Evolutionary conservation across 1,284 basidiomycete genomes (phyloP), one percentile per base, ranked within the genome.

Genomic region (Anthracocystis walkeri): DNA sequence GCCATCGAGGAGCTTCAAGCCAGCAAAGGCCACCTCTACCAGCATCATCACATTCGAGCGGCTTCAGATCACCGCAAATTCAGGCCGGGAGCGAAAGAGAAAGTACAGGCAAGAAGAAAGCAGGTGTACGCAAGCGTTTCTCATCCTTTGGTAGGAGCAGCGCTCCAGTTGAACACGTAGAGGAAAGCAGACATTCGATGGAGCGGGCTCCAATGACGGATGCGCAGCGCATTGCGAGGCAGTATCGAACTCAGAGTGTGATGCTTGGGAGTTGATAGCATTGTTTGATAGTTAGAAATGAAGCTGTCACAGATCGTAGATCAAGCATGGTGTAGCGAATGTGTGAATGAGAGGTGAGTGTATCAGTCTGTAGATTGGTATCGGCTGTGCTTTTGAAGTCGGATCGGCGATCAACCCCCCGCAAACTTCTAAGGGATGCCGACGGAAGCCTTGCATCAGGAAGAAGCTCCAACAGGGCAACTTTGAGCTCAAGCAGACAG

Each of bases 211-310:
- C 38, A 11, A 53, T 67, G 49, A 67, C 70, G 1, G 48, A 62
- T 10, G 53, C 65, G n/a, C 52, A 73, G 40, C 61, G 59, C 7
- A 73, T 73, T 11, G 70, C 50, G 4, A 61, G 60, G 18, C 70
- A 57, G 29, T 73, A 73, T 35, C 59, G 60, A 14, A 63, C 41
- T 53, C 58, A 40, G 16, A 46, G 58, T 35, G n/a, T 60, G 4
- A 5, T 44, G 11, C 11, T 27, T 1, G 21, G 58, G 23, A 25
- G 31, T 42, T 59, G 41, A 46, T 23, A 11, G 41, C 5, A 0
- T 50, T 8, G 10, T 29, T 25, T 12, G 2, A 4, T 23, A 31
- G 23, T 23, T 10, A 53, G 35, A 25, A 38, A 27, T 27, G 23
- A 33, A 12, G 33, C 33, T 12, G 33, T 14, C 52, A 42, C n/a